Evolutionary conservation across 176 grass and related monocot genomes (phyloP).

Genomic region (Rhynchospora breviuscula): DNA sequence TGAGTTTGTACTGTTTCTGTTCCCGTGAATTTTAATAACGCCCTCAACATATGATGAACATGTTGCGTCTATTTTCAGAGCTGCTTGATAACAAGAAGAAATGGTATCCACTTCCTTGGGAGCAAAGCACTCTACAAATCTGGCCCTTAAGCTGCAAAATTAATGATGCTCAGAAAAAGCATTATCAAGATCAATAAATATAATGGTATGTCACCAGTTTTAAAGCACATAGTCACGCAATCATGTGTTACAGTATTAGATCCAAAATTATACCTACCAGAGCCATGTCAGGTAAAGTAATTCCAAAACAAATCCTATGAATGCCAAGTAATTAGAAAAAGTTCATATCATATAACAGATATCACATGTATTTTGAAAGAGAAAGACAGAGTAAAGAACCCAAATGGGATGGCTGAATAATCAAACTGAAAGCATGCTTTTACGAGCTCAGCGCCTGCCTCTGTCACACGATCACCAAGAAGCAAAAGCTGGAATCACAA

Average conservation of each 20-base stretch:
- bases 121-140: slow-evolving; percentile 18
- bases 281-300: not conserved
- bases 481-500: slow-evolving; percentile 17
- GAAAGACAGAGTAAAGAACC: not conserved
- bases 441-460: not conserved
- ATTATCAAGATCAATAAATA: slow-evolving; percentile 7
- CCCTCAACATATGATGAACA: not conserved
- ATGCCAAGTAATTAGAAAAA: not conserved
- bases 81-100: slow-evolving; percentile 16
- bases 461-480: slow-evolving; percentile 23
- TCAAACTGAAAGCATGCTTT: not conserved
- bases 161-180: not conserved
- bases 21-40: slow-evolving; percentile 8
- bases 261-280: not conserved
- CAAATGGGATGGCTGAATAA: slow-evolving; percentile 17
- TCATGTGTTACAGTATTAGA: not conserved
- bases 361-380: not conserved
- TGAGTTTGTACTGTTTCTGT: not conserved
- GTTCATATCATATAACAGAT: not conserved
- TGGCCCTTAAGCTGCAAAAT: slow-evolving; percentile 23
- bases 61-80: slow-evolving; percentile 10
- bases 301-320: too few species aligned
- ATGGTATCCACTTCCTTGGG: not conserved
- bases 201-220: not conserved
- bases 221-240: not conserved